phyloP scores from a whole-genome alignment of 2,329 filamentous ascomycete genomes.

The Exophiala dermatitidis region DNA sequence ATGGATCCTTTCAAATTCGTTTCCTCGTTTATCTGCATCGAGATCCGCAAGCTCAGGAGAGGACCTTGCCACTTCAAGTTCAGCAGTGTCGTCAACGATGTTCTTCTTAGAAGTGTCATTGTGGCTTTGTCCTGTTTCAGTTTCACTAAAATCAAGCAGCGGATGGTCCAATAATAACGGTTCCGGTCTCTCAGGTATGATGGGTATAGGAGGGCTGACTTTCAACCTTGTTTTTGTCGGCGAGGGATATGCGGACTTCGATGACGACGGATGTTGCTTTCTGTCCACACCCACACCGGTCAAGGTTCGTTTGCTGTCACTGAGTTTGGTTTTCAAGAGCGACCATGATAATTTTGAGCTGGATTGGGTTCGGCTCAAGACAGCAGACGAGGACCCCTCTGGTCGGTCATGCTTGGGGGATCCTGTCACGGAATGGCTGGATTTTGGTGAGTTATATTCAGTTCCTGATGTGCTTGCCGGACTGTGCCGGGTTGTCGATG shows the following conservation, averaged over 20 bases:
- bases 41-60: conserved; percentile 1
- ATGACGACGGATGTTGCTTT: not conserved
- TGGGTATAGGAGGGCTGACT: conserved; percentile 7
- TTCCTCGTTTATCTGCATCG: conserved; percentile 11
- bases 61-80: too few species aligned
- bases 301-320: not conserved
- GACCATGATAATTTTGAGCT: conserved; percentile 5
- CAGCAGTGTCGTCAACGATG: not conserved
- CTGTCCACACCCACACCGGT: not conserved
- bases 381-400: too few species aligned
- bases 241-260: not conserved
- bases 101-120: not conserved
- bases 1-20: conserved; percentile 9
- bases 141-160: conserved; percentile 57
- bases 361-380: not conserved
- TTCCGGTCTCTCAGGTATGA: not conserved
- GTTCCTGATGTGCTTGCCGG: conserved; percentile 1
- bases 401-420: too few species aligned
- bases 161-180: not conserved
- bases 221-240: not conserved
- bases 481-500: not conserved
- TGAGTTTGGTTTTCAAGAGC: conserved; percentile 1
- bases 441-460: not conserved
- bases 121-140: too few species aligned
- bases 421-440: too few species aligned